Evolutionary conservation across 2,329 filamentous ascomycete species (phyloP), one percentile per base, ranked within the genome.

Genomic region (Trichoderma citrinoviride): DNA sequence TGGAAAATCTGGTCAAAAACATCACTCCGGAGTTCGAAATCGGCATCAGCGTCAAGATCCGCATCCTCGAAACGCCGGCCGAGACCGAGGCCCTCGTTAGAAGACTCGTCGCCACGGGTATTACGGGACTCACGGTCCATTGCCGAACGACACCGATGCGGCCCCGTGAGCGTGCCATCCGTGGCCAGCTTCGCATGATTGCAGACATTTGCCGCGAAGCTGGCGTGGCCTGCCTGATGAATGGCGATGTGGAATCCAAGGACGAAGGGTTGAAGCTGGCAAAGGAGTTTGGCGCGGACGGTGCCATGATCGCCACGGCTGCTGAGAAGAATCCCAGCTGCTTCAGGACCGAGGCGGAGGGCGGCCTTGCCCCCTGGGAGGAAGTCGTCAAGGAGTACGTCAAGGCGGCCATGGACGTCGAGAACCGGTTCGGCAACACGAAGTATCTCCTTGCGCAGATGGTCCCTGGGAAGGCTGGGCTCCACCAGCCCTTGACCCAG

Each of bases 91-190:
- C 81, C 1, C 82, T 99, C 17, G 94, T 99, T 15, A 83, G 88
- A 58, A 83, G 86, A 65, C 87, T 99, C 3, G 91, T 91, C 69
- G 85, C 83, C 57, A 99, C 95, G 0, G 95, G 95, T 2, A 98
- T 99, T 74, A 95, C 89, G 2, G 93, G 91, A 0, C 80, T 99
- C 68, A 98, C 95, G 0, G 87, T 99, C 0, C 95, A 99, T 80
- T 99, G 95, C 78, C 91, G 95, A 25, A 99, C 95, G 0, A 94
- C 93, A 6, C 92, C 93, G 1, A 99, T 99, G 95, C 86, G 95
- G 43, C 93, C 94, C 1, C 83, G 93, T 54, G 93, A 98, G 77
- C 85, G 87, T 25, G 95, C 94, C 3, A 92, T 98, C 65, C 86
- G 95, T 19, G 89, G 88, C 25, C 93, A 97, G 77, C 81, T 99